phyloP scores from a whole-genome alignment of 2,329 filamentous ascomycete species.

The Lachnellula cervina region DNA sequence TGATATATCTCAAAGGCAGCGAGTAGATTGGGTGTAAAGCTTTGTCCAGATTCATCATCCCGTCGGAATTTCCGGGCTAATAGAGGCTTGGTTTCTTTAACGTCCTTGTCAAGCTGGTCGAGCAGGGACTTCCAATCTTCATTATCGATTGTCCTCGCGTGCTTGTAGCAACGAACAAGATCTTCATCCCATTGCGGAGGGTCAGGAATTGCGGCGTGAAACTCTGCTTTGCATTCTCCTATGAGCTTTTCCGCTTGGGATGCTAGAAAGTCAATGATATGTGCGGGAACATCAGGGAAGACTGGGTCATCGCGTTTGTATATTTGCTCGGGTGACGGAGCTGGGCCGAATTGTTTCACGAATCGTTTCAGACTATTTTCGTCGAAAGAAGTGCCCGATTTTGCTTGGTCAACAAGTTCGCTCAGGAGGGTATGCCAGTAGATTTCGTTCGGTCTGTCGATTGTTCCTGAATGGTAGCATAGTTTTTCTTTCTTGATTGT shows the following conservation, averaged over 20 bases:
- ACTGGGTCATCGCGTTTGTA: constrained; percentile 39
- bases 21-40: constrained; percentile 4
- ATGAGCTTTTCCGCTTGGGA: constrained; percentile 46
- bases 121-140: constrained; percentile 18
- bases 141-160: constrained; percentile 1
- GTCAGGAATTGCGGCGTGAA: constrained; percentile 2
- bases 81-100: too few relatives aligned
- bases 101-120: neutral
- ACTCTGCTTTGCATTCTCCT: constrained; percentile 24
- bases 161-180: constrained; percentile 19
- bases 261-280: constrained; percentile 61
- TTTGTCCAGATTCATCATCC: too few relatives aligned
- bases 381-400: constrained; percentile 50
- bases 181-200: constrained; percentile 21
- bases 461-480: constrained; percentile 53
- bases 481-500: constrained; percentile 61
- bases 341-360: neutral
- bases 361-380: constrained; percentile 38
- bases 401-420: constrained; percentile 52
- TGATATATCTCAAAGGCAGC: constrained; percentile 17
- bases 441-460: constrained; percentile 38
- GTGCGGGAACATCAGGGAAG: constrained; percentile 29
- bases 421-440: constrained; percentile 48
- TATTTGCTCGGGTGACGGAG: constrained; percentile 33
- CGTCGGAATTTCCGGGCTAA: too few relatives aligned